Evolutionary conservation across 1,139 yeast genomes (phyloP), one percentile per base, ranked within the genome.

Genomic region (Lodderomyces orthopsilosis): DNA sequence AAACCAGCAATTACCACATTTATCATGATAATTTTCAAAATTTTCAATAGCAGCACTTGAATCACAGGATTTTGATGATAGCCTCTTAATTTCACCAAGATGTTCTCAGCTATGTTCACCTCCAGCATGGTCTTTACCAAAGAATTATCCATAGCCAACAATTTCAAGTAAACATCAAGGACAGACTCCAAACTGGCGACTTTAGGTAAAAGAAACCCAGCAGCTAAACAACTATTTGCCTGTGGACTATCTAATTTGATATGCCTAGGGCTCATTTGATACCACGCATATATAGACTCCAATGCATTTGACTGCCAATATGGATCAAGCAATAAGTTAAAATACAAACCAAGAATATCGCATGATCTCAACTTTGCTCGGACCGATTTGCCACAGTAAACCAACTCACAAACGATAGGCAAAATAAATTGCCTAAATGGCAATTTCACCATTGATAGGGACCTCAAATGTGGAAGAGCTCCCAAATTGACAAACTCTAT

Each of bases 241-340:
- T 52, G 54, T 2, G 64, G 53, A 3, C 65, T 51, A 13, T 60
- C 61, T 15, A 68, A 54, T 36, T 52, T 53, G 7, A 65, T 53
- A 36, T 53, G 47, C 1, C 43, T 48, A 2, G 61, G 55, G 41
- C 68, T 68, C 40, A 59, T 62, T 37, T 60, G 59, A 38, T 58
- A 53, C 79, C 78, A 74, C 41, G 56, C 61, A 22, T 67, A 49
- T 7, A 83, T 65, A 1, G 88, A 75, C 39, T 83, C 88, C 51
- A 82, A 67, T 0, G 87, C 82, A 59, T 79, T 79, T 15, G 83
- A 79, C 56, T 82, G 87, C 89, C 89, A 83, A 50, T 80, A 78
- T 0, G 85, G 81, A 54, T 83, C 85, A 10, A 71, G 54, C 13
- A 83, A 58, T 12, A 83, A 62, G 22, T 66, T 65, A 36, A 74